phyloP scores from a whole-genome alignment of 352 stramenopile species.

The Phytopythium litorale region DNA sequence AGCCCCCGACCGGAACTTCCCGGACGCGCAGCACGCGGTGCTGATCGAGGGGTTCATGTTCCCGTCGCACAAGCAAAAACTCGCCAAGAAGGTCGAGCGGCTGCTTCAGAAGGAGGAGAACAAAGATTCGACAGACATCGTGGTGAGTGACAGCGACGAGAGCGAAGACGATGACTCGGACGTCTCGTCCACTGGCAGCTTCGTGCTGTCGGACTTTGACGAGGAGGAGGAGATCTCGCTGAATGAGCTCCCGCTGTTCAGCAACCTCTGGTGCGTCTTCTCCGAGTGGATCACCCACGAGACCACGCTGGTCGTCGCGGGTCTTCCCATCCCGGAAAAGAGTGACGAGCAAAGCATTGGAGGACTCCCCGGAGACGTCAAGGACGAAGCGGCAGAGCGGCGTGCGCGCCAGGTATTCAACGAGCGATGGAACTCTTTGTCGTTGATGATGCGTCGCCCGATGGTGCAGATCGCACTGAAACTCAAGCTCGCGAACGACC shows the following conservation, averaged over 20 bases:
- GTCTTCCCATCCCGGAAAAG: conserved; percentile 22
- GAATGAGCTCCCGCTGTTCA: conserved; percentile 64
- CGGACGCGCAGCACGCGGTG: conserved; percentile 47
- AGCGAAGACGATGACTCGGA: conserved; percentile 46
- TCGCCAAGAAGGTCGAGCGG: conserved; percentile 71
- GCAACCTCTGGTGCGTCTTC: conserved; percentile 70
- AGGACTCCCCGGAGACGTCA: conserved; percentile 15
- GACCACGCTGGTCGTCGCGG: conserved; percentile 53
- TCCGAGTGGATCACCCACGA: conserved; percentile 71
- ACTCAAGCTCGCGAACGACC: conserved; percentile 46
- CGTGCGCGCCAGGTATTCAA: conserved; percentile 47
- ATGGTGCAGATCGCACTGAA: conserved; percentile 50
- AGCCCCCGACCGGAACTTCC: conserved; percentile 45
- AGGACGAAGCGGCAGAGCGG: conserved; percentile 34
- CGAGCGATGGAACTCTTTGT: conserved; percentile 66
- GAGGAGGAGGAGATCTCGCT: conserved; percentile 67
- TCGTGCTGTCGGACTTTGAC: conserved; percentile 63
- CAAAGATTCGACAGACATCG: conserved; percentile 37
- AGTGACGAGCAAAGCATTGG: conserved; percentile 10
- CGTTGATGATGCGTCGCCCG: conserved; percentile 49
- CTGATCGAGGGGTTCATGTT: conserved; percentile 86
- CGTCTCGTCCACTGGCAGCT: conserved; percentile 48
- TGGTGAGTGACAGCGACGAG: conserved; percentile 76
- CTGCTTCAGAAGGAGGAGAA: conserved; percentile 27
- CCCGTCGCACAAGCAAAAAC: conserved; percentile 67